These are phyloP conservation scores for Heracleum sosnowskyi DNA, from an alignment of 129 eudicot species.

Conservation along the genomic window DNA sequence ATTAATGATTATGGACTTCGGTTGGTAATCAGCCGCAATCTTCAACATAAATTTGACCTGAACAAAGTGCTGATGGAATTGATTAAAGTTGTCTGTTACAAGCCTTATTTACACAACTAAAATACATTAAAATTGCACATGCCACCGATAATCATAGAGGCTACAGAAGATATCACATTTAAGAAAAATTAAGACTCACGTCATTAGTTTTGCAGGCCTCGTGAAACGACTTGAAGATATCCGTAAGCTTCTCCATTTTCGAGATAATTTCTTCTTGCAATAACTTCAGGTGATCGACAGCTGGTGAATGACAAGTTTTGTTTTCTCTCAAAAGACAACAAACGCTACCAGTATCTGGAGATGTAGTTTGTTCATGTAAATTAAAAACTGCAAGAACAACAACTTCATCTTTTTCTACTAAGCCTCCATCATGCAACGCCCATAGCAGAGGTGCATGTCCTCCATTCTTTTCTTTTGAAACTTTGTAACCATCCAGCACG, in stretches of 20 bases:
- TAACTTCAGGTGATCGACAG: constrained; percentile 12
- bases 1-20: constrained; percentile 24
- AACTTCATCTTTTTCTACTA: constrained; percentile 25
- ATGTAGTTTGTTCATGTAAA: constrained; percentile 7
- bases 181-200: constrained; percentile 16
- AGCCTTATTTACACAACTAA: too few species aligned
- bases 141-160: neutral
- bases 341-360: constrained; percentile 18
- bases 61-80: neutral
- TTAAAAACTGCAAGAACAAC: constrained; percentile 35
- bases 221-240: constrained; percentile 25
- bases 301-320: constrained; percentile 12
- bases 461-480: constrained; percentile 20
- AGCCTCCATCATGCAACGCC: constrained; percentile 22
- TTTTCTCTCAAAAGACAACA: constrained; percentile 27
- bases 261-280: constrained; percentile 32
- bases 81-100: too few species aligned
- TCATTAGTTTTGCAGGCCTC: constrained; percentile 30
- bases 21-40: constrained; percentile 29
- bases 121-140: neutral
- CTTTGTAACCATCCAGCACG: constrained; percentile 37
- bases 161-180: neutral
- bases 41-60: constrained; percentile 39
- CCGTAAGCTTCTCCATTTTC: constrained; percentile 20
- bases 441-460: constrained; percentile 27